Base-by-base conservation (phyloP, 352 stramenopile genomes). In the Phytophthora lateralis region DNA sequence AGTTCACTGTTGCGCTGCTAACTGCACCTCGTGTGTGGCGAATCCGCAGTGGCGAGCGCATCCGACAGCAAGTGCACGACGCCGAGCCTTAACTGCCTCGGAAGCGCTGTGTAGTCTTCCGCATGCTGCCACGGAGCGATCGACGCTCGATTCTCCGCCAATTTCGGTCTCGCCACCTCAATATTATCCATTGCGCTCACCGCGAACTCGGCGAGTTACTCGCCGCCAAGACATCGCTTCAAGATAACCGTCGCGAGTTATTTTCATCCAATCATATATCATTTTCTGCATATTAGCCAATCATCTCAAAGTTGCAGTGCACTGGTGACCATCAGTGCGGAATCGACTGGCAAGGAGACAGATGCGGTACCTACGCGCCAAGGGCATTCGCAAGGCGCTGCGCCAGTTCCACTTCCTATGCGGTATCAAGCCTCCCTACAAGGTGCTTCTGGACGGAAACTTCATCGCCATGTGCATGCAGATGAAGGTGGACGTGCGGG, bases 391-490 rank as follows among this genome's bases (percentile, higher is more conserved):
- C 72, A 95, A 95, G 73, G 82, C 84, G 65, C 73, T 95, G 54
- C 82, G 84, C 53, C 85, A 94, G 66, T 95, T 93, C 76, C 85
- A 94, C 71, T 93, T 95, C 60, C 67, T 94, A 53, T 95, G 85
- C 61, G 87, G 87, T 37, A 89, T 95, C 71, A 95, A 93, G 59
- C 60, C 85, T 41, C 87, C 87, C 7, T 95, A 94, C 69, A 88
- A 90, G 51, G 79, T 93, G 18, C 75, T 95, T 27, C 69, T 95
- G 46, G 87, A 95, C 61, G 83, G 83, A 53, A 95, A 95, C 78
- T 95, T 95, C 58, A 77, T 95, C 35, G 87, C 82, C 49, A 92
- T 95, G 83, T 93, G 85, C 64, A 55, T 89, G 44, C 82, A 95
- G 70, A 94, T 94, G 85, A 92, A 95, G 56, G 81, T 95, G 26